Evolutionary conservation across 139 green algal genomes (phyloP), one percentile per base, ranked within the genome.

Genomic region (Micractinium conductrix): DNA sequence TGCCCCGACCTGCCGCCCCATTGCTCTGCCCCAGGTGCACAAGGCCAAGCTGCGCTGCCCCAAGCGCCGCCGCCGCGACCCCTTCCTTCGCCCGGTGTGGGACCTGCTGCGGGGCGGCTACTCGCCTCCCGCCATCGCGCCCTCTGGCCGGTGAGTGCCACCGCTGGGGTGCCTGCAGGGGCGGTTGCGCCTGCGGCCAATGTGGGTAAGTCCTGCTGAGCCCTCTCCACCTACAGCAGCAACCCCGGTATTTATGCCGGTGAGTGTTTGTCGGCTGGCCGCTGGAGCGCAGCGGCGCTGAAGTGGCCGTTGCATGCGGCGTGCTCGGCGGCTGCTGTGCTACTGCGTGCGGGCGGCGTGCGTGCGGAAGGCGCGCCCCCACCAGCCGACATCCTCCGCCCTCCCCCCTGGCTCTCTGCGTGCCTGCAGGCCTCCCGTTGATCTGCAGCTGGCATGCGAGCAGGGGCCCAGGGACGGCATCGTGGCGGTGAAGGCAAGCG

Each of bases 401-500:
- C 68, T 58, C 53, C 53, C 10, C 2, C 53, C 53, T 62, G 53
- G 53, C 53, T 5, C 8, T n/a, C n/a, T n/a, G n/a, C n/a, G n/a
- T 16, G 7, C 53, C 53, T 35, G 44, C 72, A 76, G 63, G 19
- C 83, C 83, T 9, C 79, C 73, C 16, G 26, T 73, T 24, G 83
- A 87, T 55, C 42, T 87, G 62, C 28, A 80, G 48, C 12, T 65
- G 35, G 78, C 78, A 4, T 89, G 85, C 40, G 45, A 76, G 58
- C 37, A 81, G 58, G 91, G 89, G 5, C 86, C 92, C 33, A 83
- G 79, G 37, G 83, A 92, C 71, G 94, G 95, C 14, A 70, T 96
- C 37, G 95, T 98, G 30, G 95, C 95, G 7, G 92, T 98, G 38
- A 98, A 98, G 86, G 88, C 91, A 63, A 62, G 69, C 6, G 26